Percentiles rank a stretch among this genome's conserved stretches.
Evolutionary conservation across 2,329 filamentous ascomycete species (phyloP).

Genomic region (Fusarium tjaetaba): DNA sequence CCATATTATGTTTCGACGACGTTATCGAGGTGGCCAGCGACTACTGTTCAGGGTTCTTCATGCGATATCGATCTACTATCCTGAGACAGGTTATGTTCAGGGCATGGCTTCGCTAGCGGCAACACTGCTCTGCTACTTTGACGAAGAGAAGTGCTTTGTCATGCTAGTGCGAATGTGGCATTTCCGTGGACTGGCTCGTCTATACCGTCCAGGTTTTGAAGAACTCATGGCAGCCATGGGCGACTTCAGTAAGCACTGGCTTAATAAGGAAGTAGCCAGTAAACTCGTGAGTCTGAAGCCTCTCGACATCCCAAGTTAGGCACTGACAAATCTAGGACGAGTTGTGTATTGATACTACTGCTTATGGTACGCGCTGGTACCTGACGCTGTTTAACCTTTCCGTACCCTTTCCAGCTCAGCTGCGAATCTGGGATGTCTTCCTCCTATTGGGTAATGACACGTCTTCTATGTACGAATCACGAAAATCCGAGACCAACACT

Average conservation of each 20-base stretch:
- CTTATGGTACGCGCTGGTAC: slow-evolving; percentile 98
- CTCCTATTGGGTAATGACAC: slow-evolving; percentile 77
- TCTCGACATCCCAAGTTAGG: background rate
- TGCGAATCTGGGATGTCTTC: slow-evolving; percentile 98
- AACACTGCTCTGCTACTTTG: slow-evolving; percentile 94
- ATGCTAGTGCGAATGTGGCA: slow-evolving; percentile 98
- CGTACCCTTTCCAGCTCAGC: slow-evolving; percentile 91
- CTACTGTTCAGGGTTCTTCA: slow-evolving; percentile 93
- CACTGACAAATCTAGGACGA: slow-evolving; percentile 64
- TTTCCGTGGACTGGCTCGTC: slow-evolving; percentile 81
- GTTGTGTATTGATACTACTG: slow-evolving; percentile 82
- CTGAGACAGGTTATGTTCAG: slow-evolving; percentile 93
- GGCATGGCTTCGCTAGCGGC: slow-evolving; percentile 96
- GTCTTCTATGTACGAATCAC: slow-evolving; percentile 13
- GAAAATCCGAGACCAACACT: slow-evolving; percentile 32
- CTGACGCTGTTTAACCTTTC: slow-evolving; percentile 97
- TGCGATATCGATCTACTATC: slow-evolving; percentile 89
- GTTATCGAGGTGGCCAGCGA: slow-evolving; percentile 92
- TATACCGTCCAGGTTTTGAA: slow-evolving; percentile 86
- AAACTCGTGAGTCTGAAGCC: slow-evolving; percentile 73
- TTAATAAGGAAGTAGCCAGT: slow-evolving; percentile 80
- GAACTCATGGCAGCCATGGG: slow-evolving; percentile 86
- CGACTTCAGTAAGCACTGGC: slow-evolving; percentile 88
- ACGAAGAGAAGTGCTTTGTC: slow-evolving; percentile 92
- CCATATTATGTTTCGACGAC: slow-evolving; percentile 95